Base-by-base conservation (phyloP, 192 early-diverging fungal species). In the Umbelopsis isabellina region DNA sequence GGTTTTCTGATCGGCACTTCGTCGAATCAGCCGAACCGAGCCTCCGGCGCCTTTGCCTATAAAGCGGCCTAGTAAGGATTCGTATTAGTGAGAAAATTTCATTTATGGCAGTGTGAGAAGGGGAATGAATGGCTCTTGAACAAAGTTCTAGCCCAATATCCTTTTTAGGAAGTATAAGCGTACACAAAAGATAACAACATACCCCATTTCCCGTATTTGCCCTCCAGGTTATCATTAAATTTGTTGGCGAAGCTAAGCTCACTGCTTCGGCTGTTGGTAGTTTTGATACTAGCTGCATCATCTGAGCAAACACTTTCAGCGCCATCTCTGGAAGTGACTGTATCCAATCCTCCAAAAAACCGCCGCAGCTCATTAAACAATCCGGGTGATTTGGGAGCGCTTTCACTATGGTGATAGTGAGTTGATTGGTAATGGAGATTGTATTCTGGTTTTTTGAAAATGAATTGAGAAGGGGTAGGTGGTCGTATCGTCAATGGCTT, bases 1-100 rank as follows among this genome's bases (percentile, higher is more conserved):
- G 47, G 83, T 75, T 71, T 84, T 85, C 52, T 85, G 76, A 78
- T 92, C 84, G 25, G 86, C 86, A 0, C 69, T 66, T 44, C 88
- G 76, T 25, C 83, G 81, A 49, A 93, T 81, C 18, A 93, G 80
- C 3, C 89, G 87, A 37, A 93, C 91, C 0, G 90, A 88, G 7
- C 91, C 91, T 51, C 91, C 91, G 16, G 88, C 87, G 35, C 90
- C 91, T 53, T 85, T 82, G 66, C 91, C 91, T n/a, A 93, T 69
- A 74, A 79, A 71, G 58, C 65, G 48, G 49, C 72, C 76, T 78
- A 69, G 45, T 22, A 23, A 22, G 23, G 4, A 49, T 51, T 41
- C 11, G 11, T 30, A 22, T 51, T 41, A 30, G 46, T 18, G 6
- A 37, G 23, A 47, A 48, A 18, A 49, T 4, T 2, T 6, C 33